Percentiles rank a stretch among this genome's conserved stretches.
These are phyloP conservation scores for Chlorencoelia australis DNA, from an alignment of 2,329 filamentous ascomycete genomes.

Conservation along the genomic window DNA sequence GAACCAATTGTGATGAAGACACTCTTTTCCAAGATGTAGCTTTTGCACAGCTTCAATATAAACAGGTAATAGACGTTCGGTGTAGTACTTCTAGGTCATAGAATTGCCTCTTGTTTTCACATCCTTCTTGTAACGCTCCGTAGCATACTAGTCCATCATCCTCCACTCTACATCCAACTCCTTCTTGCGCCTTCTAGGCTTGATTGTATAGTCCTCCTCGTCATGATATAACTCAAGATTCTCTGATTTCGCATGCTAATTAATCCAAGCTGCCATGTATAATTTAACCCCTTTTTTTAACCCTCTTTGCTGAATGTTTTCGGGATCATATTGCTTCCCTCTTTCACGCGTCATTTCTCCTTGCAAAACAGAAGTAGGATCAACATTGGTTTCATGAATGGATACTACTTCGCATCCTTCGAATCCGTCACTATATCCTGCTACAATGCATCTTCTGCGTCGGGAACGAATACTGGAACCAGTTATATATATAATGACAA, in stretches of 20 bases:
- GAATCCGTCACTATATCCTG: constrained; percentile 73
- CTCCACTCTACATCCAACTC: not conserved
- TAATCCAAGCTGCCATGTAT: not conserved
- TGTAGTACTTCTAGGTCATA: not conserved
- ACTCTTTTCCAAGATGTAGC: too few species aligned
- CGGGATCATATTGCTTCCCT: not conserved
- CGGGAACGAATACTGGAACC: constrained; percentile 58
- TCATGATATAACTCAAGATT: not conserved
- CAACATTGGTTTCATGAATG: constrained; percentile 33
- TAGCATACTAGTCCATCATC: constrained; percentile 1
- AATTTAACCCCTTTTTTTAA: not conserved
- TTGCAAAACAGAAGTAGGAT: not conserved
- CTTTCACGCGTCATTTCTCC: not conserved
- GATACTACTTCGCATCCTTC: constrained; percentile 83
- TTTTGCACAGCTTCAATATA: too few species aligned
- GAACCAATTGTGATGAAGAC: too few species aligned
- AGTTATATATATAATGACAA: constrained; percentile 67
- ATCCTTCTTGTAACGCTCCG: not conserved
- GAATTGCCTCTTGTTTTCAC: not conserved
- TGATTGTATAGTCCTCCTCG: not conserved
- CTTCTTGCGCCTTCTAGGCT: not conserved
- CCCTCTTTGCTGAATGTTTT: not conserved
- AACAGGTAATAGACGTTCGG: not conserved
- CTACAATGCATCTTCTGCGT: constrained; percentile 53
- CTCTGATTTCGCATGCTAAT: not conserved